Evolutionary conservation across 495 filamentous ascomycete species (phyloP), one percentile per base, ranked within the genome.

Genomic region (Chaetomium fimeti): DNA sequence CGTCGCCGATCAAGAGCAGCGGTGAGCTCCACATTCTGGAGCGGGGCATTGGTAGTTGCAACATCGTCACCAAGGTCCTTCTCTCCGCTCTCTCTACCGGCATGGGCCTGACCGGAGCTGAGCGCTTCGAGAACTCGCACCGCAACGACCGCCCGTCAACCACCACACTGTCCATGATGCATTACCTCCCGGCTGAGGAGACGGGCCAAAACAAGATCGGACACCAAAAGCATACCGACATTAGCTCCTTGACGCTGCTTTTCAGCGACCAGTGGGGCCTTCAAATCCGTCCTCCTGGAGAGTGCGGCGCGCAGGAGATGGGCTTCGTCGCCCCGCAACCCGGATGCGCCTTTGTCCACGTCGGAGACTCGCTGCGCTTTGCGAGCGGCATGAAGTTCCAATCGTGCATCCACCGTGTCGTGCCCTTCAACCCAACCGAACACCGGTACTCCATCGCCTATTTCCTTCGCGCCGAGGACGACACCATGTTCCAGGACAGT

Each of bases 221-320:
- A 38, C 82, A 83, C 68, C 75, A 83, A 69, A 82, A 81, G 74
- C 83, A 87, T 75, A 87, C 84, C 53, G 84, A 87, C 75, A 80
- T 85, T 70, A 79, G 80, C 71, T 80, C 79, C 42, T 74, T 85
- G 60, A 86, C 84, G 9, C 70, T 85, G 27, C 80, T 87, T 15
- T 85, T 84, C 77, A 76, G 72, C 61, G 76, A 81, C 69, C 77
- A 85, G 72, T 82, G 79, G 79, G 84, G 84, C 18, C 81, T 87
- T 45, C 84, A 87, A 69, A 75, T 86, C 62, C 78, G 79, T 0
- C 76, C 78, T 1, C 79, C 79, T 12, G 79, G 76, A 5, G 65
- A 71, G 55, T 74, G 75, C 52, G 75, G 76, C 16, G 69, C 75
- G 32, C 73, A 73, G 32, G 75, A 80, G 67, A 83, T 83, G 78